phyloP scores from a whole-genome alignment of 139 green algal genomes.

The Desmodesmus armatus region DNA sequence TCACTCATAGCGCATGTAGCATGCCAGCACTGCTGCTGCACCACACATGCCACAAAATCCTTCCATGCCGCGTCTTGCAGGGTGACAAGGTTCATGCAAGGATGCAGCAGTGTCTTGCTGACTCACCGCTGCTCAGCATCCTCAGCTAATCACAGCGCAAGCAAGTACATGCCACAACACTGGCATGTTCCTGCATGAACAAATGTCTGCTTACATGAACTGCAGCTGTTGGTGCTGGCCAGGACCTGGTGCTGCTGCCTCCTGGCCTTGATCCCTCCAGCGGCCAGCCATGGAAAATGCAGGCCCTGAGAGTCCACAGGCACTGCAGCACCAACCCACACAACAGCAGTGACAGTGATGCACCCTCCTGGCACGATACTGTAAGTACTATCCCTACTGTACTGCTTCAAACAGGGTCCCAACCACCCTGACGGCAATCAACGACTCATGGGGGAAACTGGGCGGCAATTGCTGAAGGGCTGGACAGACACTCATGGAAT shows the following conservation, averaged over 20 bases:
- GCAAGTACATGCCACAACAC: background rate
- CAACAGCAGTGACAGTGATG: background rate
- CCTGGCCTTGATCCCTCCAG: constrained; percentile 18
- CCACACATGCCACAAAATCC: no score
- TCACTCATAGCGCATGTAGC: no score
- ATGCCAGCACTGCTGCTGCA: no score
- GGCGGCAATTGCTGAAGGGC: background rate
- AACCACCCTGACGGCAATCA: background rate
- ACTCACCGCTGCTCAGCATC: no score
- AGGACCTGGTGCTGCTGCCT: constrained; percentile 16
- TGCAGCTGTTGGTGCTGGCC: constrained; percentile 20
- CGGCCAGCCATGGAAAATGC: constrained; percentile 3
- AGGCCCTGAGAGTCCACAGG: background rate
- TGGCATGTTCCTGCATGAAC: background rate
- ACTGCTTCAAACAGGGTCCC: background rate
- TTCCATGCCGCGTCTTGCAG: no score
- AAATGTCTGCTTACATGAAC: constrained; percentile 17
- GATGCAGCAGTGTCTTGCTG: no score
- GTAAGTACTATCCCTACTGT: no score
- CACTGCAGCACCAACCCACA: background rate
- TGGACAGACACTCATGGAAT: background rate
- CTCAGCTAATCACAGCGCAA: background rate
- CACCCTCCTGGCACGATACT: no score
- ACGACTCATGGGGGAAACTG: background rate
- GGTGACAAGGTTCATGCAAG: no score